Conservation (phyloP, 805 yeast species). For the Hanseniaspora pseudoguilliermondii region DNA sequence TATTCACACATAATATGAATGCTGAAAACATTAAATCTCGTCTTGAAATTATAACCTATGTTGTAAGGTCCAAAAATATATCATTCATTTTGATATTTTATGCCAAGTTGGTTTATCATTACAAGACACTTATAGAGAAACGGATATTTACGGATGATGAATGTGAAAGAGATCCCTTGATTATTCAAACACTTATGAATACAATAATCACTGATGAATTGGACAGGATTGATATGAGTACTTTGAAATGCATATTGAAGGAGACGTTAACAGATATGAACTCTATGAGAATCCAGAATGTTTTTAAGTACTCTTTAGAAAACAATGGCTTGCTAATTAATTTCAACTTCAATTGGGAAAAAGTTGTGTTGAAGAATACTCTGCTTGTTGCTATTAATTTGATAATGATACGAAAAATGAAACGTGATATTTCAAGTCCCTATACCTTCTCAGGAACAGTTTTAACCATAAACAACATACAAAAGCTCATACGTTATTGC, state of each 20-base stretch:
- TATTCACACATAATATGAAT: constrained; percentile 57
- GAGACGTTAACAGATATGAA: not conserved
- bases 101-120: constrained; percentile 37
- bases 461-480: not conserved
- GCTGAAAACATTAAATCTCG: not conserved
- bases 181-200: not conserved
- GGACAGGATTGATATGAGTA: not conserved
- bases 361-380: not conserved
- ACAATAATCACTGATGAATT: not conserved
- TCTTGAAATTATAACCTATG: not conserved
- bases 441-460: not conserved
- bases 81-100: constrained; percentile 47
- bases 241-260: not conserved
- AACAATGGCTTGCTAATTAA: constrained; percentile 2
- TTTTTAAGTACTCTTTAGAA: constrained; percentile 4
- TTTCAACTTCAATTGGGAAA: not conserved
- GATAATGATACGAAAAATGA: not conserved
- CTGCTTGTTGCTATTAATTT: not conserved
- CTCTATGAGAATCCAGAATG: not conserved
- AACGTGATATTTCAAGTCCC: not conserved
- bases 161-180: constrained; percentile 24
- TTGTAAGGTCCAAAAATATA: not conserved
- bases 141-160: constrained; percentile 18
- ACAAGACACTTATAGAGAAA: constrained; percentile 34
- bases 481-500: not conserved